phyloP scores from a whole-genome alignment of 805 yeast genomes.

The Yarrowia osloensis region DNA sequence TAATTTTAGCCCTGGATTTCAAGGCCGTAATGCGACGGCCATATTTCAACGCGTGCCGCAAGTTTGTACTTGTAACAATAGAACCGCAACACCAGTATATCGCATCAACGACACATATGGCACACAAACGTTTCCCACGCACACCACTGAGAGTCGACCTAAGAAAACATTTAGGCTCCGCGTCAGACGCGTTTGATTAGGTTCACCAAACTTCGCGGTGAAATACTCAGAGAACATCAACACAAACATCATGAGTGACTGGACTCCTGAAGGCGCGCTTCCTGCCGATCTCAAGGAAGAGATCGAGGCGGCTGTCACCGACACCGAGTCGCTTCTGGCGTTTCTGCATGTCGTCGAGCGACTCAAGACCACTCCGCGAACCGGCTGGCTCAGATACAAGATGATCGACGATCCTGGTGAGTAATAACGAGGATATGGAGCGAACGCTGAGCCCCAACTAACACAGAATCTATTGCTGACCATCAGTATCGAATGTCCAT shows the following conservation, averaged over 20 bases:
- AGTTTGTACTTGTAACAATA: too few relatives aligned
- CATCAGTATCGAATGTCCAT: conserved; percentile 96
- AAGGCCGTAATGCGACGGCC: too few relatives aligned
- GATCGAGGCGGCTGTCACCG: neutral
- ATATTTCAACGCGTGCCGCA: too few relatives aligned
- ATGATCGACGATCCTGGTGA: conserved; percentile 50
- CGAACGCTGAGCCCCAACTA: neutral
- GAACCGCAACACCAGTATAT: too few relatives aligned
- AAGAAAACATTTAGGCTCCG: neutral
- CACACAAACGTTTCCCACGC: too few relatives aligned
- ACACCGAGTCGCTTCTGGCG: conserved; percentile 41
- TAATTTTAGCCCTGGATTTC: too few relatives aligned
- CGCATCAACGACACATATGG: too few relatives aligned
- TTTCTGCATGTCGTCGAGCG: conserved; percentile 68
- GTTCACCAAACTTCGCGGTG: conserved; percentile 2
- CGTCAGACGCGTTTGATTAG: conserved; percentile 9
- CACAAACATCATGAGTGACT: conserved; percentile 8
- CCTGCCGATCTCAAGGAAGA: conserved; percentile 3
- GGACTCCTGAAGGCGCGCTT: conserved; percentile 26
- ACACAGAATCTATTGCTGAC: conserved; percentile 69
- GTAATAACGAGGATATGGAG: neutral
- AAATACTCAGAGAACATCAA: neutral
- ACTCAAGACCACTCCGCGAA: conserved; percentile 77
- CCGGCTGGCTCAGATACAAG: conserved; percentile 89
- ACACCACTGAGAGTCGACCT: neutral